These are phyloP conservation scores for Fraxinus latifolia DNA, from an alignment of 305 asterid genomes.

Conservation along the genomic window DNA sequence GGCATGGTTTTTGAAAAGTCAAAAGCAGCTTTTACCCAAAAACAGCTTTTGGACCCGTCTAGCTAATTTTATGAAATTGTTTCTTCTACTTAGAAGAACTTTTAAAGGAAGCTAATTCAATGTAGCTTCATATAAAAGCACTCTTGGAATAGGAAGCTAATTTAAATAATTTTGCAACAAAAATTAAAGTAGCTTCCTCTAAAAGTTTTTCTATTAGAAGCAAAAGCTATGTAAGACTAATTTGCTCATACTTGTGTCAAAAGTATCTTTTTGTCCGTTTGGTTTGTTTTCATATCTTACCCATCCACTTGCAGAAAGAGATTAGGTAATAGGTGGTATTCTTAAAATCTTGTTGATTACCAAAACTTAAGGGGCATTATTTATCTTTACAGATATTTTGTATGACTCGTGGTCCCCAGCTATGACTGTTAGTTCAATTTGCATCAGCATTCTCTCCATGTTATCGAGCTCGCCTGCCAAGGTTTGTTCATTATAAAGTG, in stretches of 20 bases:
- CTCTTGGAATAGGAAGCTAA: too few relatives aligned
- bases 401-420: slow-evolving; percentile 99
- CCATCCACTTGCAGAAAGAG: not conserved
- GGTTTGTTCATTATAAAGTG: slow-evolving; percentile 39
- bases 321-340: not conserved
- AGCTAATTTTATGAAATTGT: too few relatives aligned
- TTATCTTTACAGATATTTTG: slow-evolving; percentile 58
- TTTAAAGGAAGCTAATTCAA: too few relatives aligned
- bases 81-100: too few relatives aligned
- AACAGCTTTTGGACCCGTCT: too few relatives aligned
- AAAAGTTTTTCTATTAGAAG: too few relatives aligned
- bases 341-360: not conserved
- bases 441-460: slow-evolving; percentile 98
- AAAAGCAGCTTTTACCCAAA: too few relatives aligned
- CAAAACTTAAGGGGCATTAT: not conserved
- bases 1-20: too few relatives aligned
- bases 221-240: not conserved
- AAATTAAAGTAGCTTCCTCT: too few relatives aligned
- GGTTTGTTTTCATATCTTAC: not conserved
- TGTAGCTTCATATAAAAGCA: too few relatives aligned
- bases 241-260: not conserved
- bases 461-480: slow-evolving; percentile 83
- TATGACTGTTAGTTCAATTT: slow-evolving; percentile 90
- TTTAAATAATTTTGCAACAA: too few relatives aligned
- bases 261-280: not conserved